phyloP scores from a whole-genome alignment of 768 basidiomycete genomes.

The Cystobasidiopsis lactophilus region DNA sequence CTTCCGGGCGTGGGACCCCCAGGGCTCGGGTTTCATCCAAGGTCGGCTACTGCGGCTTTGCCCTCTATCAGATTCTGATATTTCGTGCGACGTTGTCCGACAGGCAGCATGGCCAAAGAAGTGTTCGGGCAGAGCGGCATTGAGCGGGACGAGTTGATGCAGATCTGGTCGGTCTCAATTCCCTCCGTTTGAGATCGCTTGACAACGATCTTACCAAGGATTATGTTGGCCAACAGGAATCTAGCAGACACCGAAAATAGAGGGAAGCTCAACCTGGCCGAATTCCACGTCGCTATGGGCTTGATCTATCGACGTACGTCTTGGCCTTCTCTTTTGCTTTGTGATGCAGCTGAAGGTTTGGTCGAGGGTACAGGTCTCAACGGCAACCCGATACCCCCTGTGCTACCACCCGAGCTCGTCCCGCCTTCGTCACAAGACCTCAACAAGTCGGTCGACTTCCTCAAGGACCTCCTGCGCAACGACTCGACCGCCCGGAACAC shows the following conservation, averaged over 20 bases:
- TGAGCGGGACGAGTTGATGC: constrained; percentile 67
- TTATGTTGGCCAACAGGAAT: constrained; percentile 38
- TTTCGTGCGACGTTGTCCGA: constrained; percentile 12
- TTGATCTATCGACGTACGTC: constrained; percentile 80
- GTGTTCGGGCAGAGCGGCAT: constrained; percentile 88
- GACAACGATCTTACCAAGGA: background rate
- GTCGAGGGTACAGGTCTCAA: constrained; percentile 44
- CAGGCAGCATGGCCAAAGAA: constrained; percentile 58
- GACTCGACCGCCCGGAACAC: constrained; percentile 47
- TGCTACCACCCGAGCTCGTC: constrained; percentile 66
- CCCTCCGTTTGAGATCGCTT: constrained; percentile 1
- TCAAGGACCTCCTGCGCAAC: constrained; percentile 67
- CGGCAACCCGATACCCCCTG: constrained; percentile 70
- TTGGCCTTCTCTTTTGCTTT: constrained; percentile 7
- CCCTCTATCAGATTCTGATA: background rate
- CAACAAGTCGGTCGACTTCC: constrained; percentile 64
- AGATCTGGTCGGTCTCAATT: constrained; percentile 51
- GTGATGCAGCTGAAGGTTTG: background rate
- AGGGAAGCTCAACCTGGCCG: constrained; percentile 81
- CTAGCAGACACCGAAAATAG: constrained; percentile 81
- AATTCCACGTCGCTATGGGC: constrained; percentile 97
- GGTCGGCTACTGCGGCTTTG: background rate
- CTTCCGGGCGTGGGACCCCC: constrained; percentile 86
- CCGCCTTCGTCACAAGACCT: constrained; percentile 82
- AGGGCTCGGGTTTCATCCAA: constrained; percentile 53